Evolutionary conservation across 2,329 filamentous ascomycete genomes (phyloP).

Genomic region (Trichoderma sp.): DNA sequence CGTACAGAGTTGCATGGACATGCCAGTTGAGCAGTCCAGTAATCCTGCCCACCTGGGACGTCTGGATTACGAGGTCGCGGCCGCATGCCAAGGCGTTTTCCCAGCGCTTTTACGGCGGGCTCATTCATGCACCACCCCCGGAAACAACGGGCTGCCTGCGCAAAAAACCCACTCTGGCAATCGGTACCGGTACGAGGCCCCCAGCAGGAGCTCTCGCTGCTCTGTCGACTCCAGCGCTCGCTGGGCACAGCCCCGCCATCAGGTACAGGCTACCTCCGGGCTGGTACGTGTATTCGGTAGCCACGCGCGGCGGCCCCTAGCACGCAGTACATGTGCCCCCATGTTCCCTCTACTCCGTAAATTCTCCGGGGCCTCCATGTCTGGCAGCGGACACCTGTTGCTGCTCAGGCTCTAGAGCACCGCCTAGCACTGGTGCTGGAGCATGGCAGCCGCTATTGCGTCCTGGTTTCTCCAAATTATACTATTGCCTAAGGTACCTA

Average conservation of each 20-base stretch:
- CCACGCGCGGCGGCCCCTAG: background rate
- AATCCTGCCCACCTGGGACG: constrained; percentile 1
- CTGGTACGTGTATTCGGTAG: background rate
- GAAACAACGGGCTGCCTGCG: constrained; percentile 1
- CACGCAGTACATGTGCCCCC: background rate
- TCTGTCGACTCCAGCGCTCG: background rate
- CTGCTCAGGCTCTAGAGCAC: background rate
- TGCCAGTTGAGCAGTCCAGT: background rate
- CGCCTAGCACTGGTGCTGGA: background rate
- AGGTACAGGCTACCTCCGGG: background rate
- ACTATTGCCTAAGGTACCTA: no score
- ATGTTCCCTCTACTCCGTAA: constrained; percentile 5
- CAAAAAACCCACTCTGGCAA: background rate
- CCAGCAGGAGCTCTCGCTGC: background rate
- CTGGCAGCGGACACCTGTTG: background rate
- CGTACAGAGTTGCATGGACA: no score
- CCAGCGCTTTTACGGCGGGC: background rate
- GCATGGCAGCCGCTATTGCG: background rate
- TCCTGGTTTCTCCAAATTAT: background rate
- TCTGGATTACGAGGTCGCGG: background rate
- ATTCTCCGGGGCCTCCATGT: constrained; percentile 16
- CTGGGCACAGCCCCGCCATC: constrained; percentile 18
- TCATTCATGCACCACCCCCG: constrained; percentile 12
- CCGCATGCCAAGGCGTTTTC: background rate
- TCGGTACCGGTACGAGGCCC: background rate